Evolutionary conservation across 2,329 filamentous ascomycete species (phyloP), one percentile per base, ranked within the genome.

Genomic region (Phyllosticta capitalensis): DNA sequence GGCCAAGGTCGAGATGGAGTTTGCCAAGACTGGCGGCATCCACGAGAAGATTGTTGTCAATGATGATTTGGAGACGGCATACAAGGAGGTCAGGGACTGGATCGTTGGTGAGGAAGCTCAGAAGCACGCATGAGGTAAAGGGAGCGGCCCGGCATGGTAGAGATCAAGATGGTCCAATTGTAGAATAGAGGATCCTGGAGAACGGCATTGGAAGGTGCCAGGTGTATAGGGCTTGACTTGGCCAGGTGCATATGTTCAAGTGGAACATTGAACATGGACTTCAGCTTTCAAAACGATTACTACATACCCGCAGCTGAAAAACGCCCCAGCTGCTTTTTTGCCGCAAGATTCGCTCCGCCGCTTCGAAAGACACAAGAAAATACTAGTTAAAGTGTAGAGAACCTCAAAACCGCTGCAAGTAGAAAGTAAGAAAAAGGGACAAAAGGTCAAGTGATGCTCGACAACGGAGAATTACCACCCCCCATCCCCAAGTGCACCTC

Each of bases 1-100:
- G 63, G 74, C 79, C 2, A 72, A 75, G 62, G 65, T 74, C 0
- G 74, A 75, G 65, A 72, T 75, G 71, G 73, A 73, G 53, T 75
- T 72, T 64, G 71, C 72, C 20, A 66, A 69, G 51, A 70, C 66
- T 54, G 65, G 64, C 9, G 77, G 74, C 1, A 73, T 78, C 4
- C 80, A 82, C 64, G 80, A 83, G 60, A 76, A 75, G 63, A 70
- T 79, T 28, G 74, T 84, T 22, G 72, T 76, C 49, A 81, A 81
- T 60, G 79, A 79, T 60, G 75, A 81, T 61, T 62, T 81, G 38
- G 79, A 81, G 26, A 72, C 71, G 45, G 75, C 79, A 1, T 82
- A 77, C 64, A 70, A 76, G 57, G 71, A 76, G 61, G 72, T 83
- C 7, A 78, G 78, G 67, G 71, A 72, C 20, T 83, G 79, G 64